Base-by-base conservation (phyloP, 164 flowering plant species). In the Magnolia officinalis region DNA sequence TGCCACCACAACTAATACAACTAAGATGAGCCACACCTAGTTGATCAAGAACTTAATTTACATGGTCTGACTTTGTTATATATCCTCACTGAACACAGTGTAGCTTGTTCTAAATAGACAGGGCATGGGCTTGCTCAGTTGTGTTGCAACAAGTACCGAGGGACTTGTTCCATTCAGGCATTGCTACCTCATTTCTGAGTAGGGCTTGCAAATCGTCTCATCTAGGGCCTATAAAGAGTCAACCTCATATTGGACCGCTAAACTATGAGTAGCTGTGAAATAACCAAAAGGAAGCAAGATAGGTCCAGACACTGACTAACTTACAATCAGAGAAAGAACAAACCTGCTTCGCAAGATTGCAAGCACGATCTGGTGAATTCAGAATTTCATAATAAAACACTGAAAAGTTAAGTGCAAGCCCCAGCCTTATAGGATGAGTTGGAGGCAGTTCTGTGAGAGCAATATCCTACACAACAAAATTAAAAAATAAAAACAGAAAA, bases 401-500 rank as follows among this genome's bases (percentile, higher is more conserved):
- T 7, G 78, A 75, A 58, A 75, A 75, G 78, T 75, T 75, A 21
- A 75, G 78, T 31, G 78, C 78, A 75, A 75, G 78, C 31, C 78
- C 78, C 61, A 75, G 72, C 72, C 78, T 75, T 67, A 75, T 75
- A 4, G 78, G 78, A 58, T 75, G 78, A 37, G 78, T 75, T 0
- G 78, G 78, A 75, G 78, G 29, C 72, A 75, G 50, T 16, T 75
- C 78, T 11, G 78, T 72, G 21, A 75, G 73, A 67, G 78, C 78
- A 52, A 75, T 75, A 31, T 69, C 78, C 78, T 75, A 52, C 51
- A 13, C 8, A 67, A 67, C 18, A 67, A 29, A 37, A 37, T 37
- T 18, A 19, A 69, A 37, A 69, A 69, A 37, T 37, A 37, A 24
- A 13, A 66, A 21, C 26, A 68, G 50, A 68, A 68, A 68, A 2